Conservation (phyloP, 2,329 filamentous ascomycete species). For the Phialophora chinensis region DNA sequence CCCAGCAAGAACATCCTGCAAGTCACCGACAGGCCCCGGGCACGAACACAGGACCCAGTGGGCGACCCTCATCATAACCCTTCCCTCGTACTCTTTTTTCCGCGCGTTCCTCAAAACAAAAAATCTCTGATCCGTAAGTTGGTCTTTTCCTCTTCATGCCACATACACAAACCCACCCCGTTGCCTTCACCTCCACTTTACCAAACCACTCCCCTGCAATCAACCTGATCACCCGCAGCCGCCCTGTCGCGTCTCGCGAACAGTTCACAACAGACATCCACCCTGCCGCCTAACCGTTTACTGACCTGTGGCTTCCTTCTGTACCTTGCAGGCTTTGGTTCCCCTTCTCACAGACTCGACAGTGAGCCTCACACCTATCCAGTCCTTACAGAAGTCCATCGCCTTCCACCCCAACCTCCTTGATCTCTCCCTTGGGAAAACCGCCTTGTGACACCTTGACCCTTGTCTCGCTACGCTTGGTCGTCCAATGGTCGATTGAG, state of each 20-base stretch:
- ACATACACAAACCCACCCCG: constrained; percentile 31
- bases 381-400: constrained; percentile 32
- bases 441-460: constrained; percentile 6
- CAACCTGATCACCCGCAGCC: constrained; percentile 28
- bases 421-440: background rate
- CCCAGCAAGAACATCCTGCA: constrained; percentile 35
- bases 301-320: constrained; percentile 27
- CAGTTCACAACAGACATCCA: constrained; percentile 8
- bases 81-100: constrained; percentile 23
- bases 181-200: constrained; percentile 33
- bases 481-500: constrained; percentile 37
- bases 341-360: constrained; percentile 2
- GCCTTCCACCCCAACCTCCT: constrained; percentile 21
- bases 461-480: constrained; percentile 13
- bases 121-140: constrained; percentile 19
- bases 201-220: constrained; percentile 30
- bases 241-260: constrained; percentile 30
- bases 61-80: constrained; percentile 37
- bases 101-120: constrained; percentile 30
- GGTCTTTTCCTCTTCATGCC: constrained; percentile 25
- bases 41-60: constrained; percentile 27
- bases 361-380: constrained; percentile 17
- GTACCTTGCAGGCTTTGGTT: constrained; percentile 33
- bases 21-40: constrained; percentile 33
- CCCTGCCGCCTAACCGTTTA: constrained; percentile 24